Percentiles rank a stretch among this genome's conserved stretches.
Conservation (phyloP, 345 rosid genomes). For the Gossypium longicalyx region DNA sequence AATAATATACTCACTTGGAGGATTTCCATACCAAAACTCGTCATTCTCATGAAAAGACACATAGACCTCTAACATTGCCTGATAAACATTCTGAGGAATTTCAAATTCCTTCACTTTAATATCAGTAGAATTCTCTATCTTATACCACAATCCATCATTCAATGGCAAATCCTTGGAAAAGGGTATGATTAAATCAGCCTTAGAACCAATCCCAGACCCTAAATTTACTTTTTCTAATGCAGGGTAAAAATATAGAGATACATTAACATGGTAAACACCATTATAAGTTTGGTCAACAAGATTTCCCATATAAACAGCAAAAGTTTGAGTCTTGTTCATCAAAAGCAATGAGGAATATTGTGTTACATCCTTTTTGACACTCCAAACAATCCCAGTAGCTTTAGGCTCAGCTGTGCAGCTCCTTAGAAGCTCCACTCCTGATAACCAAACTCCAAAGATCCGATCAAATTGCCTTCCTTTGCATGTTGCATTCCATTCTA, state of each 20-base stretch:
- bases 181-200: conserved; percentile 75
- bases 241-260: conserved; percentile 62
- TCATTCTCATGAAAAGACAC: conserved; percentile 31
- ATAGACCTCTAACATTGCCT: neutral
- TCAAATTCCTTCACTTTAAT: neutral
- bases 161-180: conserved; percentile 55
- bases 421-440: conserved; percentile 83
- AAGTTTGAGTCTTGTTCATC: conserved; percentile 45
- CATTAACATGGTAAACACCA: conserved; percentile 67
- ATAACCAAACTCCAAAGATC: conserved; percentile 80
- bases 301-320: conserved; percentile 69
- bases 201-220: conserved; percentile 30
- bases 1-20: conserved; percentile 56
- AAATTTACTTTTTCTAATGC: conserved; percentile 16
- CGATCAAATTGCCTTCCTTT: conserved; percentile 76
- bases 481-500: conserved; percentile 57
- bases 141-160: conserved; percentile 46
- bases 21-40: conserved; percentile 79
- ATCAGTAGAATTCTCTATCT: neutral
- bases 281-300: conserved; percentile 55
- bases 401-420: conserved; percentile 93
- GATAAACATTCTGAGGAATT: neutral
- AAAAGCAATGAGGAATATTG: conserved; percentile 66
- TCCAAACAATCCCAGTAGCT: conserved; percentile 65
- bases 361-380: conserved; percentile 66